phyloP scores from a whole-genome alignment of 352 stramenopile species.

The Phytophthora pistaciae region DNA sequence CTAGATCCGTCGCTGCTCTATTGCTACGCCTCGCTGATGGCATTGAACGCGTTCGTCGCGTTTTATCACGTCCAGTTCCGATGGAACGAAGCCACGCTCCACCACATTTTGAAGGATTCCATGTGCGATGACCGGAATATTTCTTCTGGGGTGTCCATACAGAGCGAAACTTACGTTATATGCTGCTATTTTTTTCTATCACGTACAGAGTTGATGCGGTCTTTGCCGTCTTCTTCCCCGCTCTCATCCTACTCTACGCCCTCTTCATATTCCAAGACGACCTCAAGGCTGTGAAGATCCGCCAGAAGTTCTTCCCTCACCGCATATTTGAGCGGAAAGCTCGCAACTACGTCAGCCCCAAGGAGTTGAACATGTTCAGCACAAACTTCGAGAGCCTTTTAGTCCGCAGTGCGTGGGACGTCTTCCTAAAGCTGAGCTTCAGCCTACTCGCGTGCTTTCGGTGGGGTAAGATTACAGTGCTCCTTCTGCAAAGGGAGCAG shows the following conservation, averaged over 20 bases:
- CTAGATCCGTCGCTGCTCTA: constrained; percentile 33
- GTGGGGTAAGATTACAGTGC: constrained; percentile 31
- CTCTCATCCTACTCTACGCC: constrained; percentile 34
- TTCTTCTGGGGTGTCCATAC: not conserved
- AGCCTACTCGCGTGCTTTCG: constrained; percentile 43
- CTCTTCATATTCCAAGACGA: constrained; percentile 41
- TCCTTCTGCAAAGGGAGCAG: constrained; percentile 18
- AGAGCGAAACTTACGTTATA: not conserved
- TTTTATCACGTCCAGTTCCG: constrained; percentile 47
- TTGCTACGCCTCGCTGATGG: constrained; percentile 46
- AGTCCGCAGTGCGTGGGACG: constrained; percentile 12
- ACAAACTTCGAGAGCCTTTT: constrained; percentile 38
- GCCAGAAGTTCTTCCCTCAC: constrained; percentile 46
- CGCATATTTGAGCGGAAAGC: constrained; percentile 43
- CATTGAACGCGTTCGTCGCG: constrained; percentile 41
- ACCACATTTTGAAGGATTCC: constrained; percentile 48
- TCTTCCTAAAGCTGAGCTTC: constrained; percentile 41
- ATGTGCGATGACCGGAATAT: constrained; percentile 26
- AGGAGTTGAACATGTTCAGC: constrained; percentile 47
- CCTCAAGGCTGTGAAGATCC: constrained; percentile 40
- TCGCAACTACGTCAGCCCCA: constrained; percentile 37
- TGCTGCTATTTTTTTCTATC: constrained; percentile 1
- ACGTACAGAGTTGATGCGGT: constrained; percentile 38
- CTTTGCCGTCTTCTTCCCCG: constrained; percentile 52
- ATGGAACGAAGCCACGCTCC: constrained; percentile 38